Evolutionary conservation across 805 yeast genomes (phyloP), one percentile per base, ranked within the genome.

Genomic region (Groenewaldozyma salmanticensis): DNA sequence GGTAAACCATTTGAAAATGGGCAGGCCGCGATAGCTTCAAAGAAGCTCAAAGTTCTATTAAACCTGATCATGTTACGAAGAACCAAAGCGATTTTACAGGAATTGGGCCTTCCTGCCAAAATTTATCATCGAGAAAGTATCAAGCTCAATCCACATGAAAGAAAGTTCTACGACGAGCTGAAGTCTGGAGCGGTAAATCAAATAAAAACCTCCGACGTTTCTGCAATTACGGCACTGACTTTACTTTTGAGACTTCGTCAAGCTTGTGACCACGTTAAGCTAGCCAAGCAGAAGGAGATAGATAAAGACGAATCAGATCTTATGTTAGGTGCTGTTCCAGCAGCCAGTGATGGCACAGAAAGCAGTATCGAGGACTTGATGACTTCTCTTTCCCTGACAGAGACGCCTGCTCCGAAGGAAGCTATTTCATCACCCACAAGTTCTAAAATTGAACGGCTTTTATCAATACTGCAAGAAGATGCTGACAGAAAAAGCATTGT

Each of bases 1-100:
- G 37, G 55, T n/a, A 36, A 41, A 4, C 60, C 62, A 2, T 45
- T 59, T 13, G 43, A 42, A 4, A 36, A 29, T 2, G 54, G 56
- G n/a, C 27, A 44, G 9, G 51, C 49, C n/a, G 31, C 42, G 15
- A 35, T 41, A 29, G 46, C 52, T 3, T 31, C 61, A 41, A 40
- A 50, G 18, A 31, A 57, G 16, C 45, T 64, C 9, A 57, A 51
- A 21, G 45, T 44, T 1, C 42, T 58, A 0, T 44, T 72, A 31
- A 41, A 51, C 4, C 48, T 44, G 3, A 39, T 69, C n/a, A 65
- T 72, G 72, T 48, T 72, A 27, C 57, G 76, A 34, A 59, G 77
- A 32, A 67, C 72, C 5, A 72, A 72, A 47, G 55, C 50, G 1
- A 59, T 68, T 2, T 47, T 72, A 2, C 43, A 38, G 1, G 37